Conservation (phyloP, 768 basidiomycete species). For the Hygrocybe coccinea region DNA sequence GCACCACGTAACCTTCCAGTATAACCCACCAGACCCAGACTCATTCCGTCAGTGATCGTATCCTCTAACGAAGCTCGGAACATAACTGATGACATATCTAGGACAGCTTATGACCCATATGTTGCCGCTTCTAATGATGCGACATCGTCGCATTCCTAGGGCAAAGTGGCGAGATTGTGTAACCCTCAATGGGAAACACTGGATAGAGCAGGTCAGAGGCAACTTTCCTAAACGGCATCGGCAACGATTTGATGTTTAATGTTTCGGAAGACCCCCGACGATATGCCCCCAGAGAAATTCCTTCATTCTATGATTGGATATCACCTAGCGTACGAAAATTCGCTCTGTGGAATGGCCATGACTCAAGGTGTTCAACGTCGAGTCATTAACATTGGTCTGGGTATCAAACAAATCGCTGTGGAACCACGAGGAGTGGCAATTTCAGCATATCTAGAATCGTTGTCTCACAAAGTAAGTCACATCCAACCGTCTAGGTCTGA, state of each 20-base stretch:
- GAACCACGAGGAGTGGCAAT: conserved; percentile 58
- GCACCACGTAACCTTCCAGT: conserved; percentile 48
- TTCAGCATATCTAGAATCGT: conserved; percentile 62
- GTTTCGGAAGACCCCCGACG: conserved; percentile 44
- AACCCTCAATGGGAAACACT: conserved; percentile 64
- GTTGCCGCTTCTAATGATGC: conserved; percentile 80
- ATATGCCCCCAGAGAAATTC: conserved; percentile 59
- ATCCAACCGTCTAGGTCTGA: conserved; percentile 1
- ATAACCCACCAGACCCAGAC: conserved; percentile 55
- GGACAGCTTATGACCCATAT: conserved; percentile 70
- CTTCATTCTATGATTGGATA: conserved; percentile 77
- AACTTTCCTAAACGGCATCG: background rate
- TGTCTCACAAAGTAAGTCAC: conserved; percentile 63
- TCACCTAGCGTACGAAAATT: conserved; percentile 62
- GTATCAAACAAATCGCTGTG: conserved; percentile 61
- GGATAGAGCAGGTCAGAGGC: conserved; percentile 67
- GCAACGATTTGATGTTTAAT: conserved; percentile 1
- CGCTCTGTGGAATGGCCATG: conserved; percentile 80
- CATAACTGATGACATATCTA: conserved; percentile 22
- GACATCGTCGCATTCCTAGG: conserved; percentile 73
- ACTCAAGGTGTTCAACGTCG: conserved; percentile 71
- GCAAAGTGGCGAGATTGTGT: conserved; percentile 66
- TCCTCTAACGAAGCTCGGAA: background rate
- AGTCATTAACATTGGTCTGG: conserved; percentile 80
- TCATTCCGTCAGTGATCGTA: conserved; percentile 54